A percentile compares a stretch with the other conserved stretches of the same genome.
Conservation (phyloP, 306 rosid species). For the Casuarina cunninghamiana region DNA sequence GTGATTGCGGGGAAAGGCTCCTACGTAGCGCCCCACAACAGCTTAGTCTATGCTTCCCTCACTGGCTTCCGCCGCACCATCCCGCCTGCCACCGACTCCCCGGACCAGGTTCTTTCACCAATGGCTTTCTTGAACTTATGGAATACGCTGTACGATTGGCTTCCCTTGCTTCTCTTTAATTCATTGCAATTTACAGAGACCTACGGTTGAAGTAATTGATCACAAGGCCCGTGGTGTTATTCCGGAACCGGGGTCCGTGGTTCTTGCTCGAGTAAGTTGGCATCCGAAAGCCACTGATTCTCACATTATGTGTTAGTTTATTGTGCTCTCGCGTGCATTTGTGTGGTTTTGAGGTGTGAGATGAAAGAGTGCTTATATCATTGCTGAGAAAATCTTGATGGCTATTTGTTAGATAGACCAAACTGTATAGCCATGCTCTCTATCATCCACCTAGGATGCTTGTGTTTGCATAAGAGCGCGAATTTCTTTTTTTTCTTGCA, state of each 20-base stretch:
- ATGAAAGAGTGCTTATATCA: no score
- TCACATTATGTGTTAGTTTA: no score
- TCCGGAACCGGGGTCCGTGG: slow-evolving; percentile 80
- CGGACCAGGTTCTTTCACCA: slow-evolving; percentile 56
- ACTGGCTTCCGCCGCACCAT: slow-evolving; percentile 66
- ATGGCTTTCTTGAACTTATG: not conserved
- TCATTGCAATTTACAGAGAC: slow-evolving; percentile 47
- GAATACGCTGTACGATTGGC: not conserved
- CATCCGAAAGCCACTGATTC: not conserved
- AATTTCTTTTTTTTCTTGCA: no score
- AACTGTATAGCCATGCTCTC: not conserved
- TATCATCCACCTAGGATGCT: not conserved
- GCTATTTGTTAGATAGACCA: no score
- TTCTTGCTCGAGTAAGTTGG: slow-evolving; percentile 67
- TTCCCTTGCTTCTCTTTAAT: not conserved
- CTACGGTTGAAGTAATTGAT: slow-evolving; percentile 76
- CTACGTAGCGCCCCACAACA: slow-evolving; percentile 57
- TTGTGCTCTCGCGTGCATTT: no score
- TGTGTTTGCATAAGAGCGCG: not conserved
- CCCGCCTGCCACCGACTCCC: slow-evolving; percentile 55
- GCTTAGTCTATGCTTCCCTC: slow-evolving; percentile 75
- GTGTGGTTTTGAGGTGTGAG: no score
- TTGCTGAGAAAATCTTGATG: no score
- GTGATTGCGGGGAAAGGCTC: slow-evolving; percentile 75
- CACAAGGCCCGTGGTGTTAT: slow-evolving; percentile 88